phyloP scores from a whole-genome alignment of 2,329 filamentous ascomycete genomes.

The Aphanoascus verrucosus region DNA sequence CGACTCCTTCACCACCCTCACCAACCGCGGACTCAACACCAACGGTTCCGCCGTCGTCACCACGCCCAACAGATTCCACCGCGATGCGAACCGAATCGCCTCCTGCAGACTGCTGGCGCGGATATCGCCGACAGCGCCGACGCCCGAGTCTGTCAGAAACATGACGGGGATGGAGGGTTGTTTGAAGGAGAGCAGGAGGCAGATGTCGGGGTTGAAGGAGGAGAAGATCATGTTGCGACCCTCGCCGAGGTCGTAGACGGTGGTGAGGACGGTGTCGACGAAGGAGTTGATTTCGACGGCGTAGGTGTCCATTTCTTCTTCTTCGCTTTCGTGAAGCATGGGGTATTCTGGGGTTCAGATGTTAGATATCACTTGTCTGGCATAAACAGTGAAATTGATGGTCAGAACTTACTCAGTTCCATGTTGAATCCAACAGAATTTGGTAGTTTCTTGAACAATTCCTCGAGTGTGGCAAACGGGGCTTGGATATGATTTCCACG shows the following conservation, averaged over 20 bases:
- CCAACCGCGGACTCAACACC: conserved; percentile 76
- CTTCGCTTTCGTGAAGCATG: conserved; percentile 90
- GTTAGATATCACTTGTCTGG: not conserved
- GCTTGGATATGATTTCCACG: conserved; percentile 92
- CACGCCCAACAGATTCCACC: conserved; percentile 90
- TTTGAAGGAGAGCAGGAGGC: conserved; percentile 87
- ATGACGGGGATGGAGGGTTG: conserved; percentile 93
- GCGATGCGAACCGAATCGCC: conserved; percentile 82
- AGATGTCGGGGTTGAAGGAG: conserved; percentile 95
- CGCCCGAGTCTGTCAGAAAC: conserved; percentile 84
- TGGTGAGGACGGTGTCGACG: conserved; percentile 80
- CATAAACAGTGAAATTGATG: not conserved
- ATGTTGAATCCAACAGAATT: conserved; percentile 89
- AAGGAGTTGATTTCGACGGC: conserved; percentile 76
- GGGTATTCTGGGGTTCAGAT: conserved; percentile 58
- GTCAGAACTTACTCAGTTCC: conserved; percentile 59
- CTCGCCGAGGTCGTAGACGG: conserved; percentile 75
- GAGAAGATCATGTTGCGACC: conserved; percentile 92
- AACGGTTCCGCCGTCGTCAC: conserved; percentile 82
- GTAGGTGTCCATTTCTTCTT: conserved; percentile 88
- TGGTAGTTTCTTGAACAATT: conserved; percentile 78
- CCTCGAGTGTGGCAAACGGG: conserved; percentile 88
- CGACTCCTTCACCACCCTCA: conserved; percentile 86
- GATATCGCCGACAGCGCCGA: conserved; percentile 72
- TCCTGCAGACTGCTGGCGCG: conserved; percentile 86